Evolutionary conservation across 2,329 filamentous ascomycete genomes (phyloP).

Genomic region (Venturia asperata): DNA sequence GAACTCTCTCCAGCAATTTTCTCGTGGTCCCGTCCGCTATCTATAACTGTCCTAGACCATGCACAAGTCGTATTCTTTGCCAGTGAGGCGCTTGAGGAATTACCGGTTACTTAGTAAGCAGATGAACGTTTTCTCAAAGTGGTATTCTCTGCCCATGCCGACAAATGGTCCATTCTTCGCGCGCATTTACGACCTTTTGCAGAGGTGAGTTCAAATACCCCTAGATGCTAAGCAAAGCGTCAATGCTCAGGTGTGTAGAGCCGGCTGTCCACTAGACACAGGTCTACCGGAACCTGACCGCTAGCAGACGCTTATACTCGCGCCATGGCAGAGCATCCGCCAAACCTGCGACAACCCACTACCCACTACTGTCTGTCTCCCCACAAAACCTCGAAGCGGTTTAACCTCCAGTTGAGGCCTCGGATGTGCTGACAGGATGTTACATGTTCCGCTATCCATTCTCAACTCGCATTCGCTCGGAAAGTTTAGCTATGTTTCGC

Average conservation of each 20-base stretch:
- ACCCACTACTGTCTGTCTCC: neutral
- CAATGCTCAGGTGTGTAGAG: neutral
- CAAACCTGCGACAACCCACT: neutral
- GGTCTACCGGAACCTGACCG: neutral
- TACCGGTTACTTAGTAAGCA: neutral
- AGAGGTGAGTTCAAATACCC: neutral
- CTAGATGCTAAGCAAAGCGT: neutral
- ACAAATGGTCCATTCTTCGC: neutral
- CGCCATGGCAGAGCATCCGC: neutral
- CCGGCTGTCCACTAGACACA: slow-evolving; percentile 1
- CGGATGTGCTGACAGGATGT: neutral
- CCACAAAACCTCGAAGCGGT: neutral
- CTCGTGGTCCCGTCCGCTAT: neutral
- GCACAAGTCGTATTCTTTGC: neutral
- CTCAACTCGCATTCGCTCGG: neutral
- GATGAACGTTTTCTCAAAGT: neutral
- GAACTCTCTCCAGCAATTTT: neutral
- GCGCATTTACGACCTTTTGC: neutral
- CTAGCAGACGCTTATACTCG: neutral
- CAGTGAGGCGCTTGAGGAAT: neutral
- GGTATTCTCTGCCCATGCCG: neutral
- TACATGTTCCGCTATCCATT: neutral
- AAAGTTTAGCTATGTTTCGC: neutral
- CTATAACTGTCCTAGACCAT: neutral
- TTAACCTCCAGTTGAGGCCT: neutral